Conservation (phyloP, 345 rosid genomes). For the Eutrema heterophyllum region DNA sequence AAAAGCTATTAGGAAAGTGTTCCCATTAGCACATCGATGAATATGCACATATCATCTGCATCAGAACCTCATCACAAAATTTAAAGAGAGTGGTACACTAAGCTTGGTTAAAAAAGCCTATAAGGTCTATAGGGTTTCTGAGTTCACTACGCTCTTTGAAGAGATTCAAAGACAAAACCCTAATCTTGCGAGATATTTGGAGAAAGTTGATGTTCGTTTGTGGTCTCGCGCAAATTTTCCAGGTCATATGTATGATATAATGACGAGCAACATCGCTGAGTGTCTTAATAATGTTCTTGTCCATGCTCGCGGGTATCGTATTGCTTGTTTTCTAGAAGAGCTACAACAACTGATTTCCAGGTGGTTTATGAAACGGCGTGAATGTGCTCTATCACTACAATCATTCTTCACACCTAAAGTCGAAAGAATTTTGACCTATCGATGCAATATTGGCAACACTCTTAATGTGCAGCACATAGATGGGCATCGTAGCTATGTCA, state of each 20-base stretch:
- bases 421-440: not conserved
- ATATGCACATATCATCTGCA: not conserved
- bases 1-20: not conserved
- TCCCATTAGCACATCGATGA: not conserved
- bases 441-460: not conserved
- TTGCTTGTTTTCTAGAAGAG: not conserved
- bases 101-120: not conserved
- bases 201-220: not conserved
- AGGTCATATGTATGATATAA: not conserved
- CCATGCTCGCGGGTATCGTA: not conserved
- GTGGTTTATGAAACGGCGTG: not conserved
- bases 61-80: not conserved
- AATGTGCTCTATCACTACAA: too few species aligned
- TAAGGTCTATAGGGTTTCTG: not conserved
- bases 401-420: not conserved
- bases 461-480: not conserved
- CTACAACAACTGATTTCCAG: not conserved
- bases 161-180: not conserved
- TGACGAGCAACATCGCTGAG: not conserved
- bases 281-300: not conserved
- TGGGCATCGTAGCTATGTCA: not conserved
- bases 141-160: not conserved
- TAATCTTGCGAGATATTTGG: not conserved
- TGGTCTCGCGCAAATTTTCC: not conserved
- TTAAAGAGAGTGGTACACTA: not conserved